Conservation (phyloP, 2,329 filamentous ascomycete genomes). For the Talaromyces albobiverticillius region DNA sequence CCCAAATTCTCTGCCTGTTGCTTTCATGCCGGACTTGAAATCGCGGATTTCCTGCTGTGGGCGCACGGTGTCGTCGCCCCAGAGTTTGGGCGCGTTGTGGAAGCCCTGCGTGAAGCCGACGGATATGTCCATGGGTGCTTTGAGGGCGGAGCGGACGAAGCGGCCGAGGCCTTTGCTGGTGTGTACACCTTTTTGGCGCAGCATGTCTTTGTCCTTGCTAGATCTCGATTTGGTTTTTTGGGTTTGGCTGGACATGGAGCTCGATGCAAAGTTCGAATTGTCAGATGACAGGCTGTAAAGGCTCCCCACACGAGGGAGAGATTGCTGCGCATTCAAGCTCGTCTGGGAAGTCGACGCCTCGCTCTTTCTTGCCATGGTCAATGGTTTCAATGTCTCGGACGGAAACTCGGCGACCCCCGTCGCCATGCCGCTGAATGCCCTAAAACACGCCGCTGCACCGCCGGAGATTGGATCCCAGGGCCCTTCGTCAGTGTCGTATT, state of each 20-base stretch:
- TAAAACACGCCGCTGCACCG: constrained; percentile 70
- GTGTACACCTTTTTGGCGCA: constrained; percentile 1
- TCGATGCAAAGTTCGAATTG: not conserved
- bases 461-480: constrained; percentile 78
- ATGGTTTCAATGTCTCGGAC: constrained; percentile 1
- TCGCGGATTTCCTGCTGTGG: constrained; percentile 1
- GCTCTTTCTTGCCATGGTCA: not conserved
- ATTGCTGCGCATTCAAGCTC: not conserved
- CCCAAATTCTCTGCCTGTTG: constrained; percentile 57
- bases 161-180: constrained; percentile 6
- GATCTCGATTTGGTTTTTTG: too few relatives aligned
- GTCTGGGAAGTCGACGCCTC: not conserved
- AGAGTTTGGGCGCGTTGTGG: constrained; percentile 80
- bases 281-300: not conserved
- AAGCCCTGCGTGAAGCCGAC: constrained; percentile 80
- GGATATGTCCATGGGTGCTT: constrained; percentile 1
- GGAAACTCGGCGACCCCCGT: constrained; percentile 5
- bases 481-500: constrained; percentile 75
- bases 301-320: not conserved
- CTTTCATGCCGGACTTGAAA: constrained; percentile 1
- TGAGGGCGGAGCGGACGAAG: not conserved
- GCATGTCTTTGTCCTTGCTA: not conserved
- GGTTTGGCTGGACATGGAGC: not conserved
- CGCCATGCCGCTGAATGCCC: constrained; percentile 62
- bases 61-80: constrained; percentile 77